Conservation (phyloP, 2,329 filamentous ascomycete genomes). For the Colletotrichum simmondsii region DNA sequence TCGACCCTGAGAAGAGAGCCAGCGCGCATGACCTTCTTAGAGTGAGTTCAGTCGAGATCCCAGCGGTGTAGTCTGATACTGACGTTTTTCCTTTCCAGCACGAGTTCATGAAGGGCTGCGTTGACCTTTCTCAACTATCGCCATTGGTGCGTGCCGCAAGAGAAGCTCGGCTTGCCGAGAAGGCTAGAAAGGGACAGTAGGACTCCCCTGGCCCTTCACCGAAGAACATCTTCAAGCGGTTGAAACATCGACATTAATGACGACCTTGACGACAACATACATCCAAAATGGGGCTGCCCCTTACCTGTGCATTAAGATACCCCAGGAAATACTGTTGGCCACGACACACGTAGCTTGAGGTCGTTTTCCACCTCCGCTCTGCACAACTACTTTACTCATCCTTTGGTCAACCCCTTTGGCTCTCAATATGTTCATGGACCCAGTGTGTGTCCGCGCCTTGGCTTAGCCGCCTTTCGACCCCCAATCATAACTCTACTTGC, state of each 20-base stretch:
- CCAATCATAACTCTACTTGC: constrained; percentile 32
- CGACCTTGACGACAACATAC: constrained; percentile 31
- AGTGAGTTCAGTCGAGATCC: constrained; percentile 65
- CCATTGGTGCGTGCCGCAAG: constrained; percentile 89
- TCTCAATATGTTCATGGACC: not conserved
- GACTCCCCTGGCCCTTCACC: constrained; percentile 19
- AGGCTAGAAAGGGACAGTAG: constrained; percentile 72
- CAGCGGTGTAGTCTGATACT: not conserved
- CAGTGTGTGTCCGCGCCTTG: constrained; percentile 2
- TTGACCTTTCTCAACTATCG: constrained; percentile 80
- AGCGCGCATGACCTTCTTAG: constrained; percentile 93
- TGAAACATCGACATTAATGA: constrained; percentile 32
- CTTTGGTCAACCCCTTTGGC: not conserved
- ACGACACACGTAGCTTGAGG: constrained; percentile 15
- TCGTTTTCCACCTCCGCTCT: constrained; percentile 8
- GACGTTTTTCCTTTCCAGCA: constrained; percentile 61
- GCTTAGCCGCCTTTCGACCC: constrained; percentile 23
- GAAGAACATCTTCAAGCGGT: constrained; percentile 30
- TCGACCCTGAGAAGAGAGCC: constrained; percentile 96
- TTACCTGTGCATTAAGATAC: constrained; percentile 33
- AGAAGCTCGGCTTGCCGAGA: constrained; percentile 87
- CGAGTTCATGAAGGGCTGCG: constrained; percentile 82
- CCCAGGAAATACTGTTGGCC: constrained; percentile 28
- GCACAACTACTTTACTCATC: not conserved
- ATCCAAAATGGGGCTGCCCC: constrained; percentile 15